These are phyloP conservation scores for Phoma sp. DNA, from an alignment of 2,329 filamentous ascomycete genomes.

Conservation along the genomic window DNA sequence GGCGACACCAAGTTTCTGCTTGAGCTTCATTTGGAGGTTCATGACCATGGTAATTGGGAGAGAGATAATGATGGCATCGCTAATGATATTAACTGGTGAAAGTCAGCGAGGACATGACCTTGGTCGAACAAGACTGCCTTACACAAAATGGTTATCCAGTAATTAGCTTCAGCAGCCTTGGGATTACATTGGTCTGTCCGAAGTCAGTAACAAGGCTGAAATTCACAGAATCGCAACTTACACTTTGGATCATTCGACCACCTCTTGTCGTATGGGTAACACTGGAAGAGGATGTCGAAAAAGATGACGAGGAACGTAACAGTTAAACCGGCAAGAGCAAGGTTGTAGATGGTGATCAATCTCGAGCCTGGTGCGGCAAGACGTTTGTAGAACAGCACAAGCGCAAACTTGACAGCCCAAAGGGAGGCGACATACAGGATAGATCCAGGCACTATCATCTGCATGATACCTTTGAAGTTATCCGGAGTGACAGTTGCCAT, in stretches of 20 bases:
- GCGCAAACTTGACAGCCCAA: constrained; percentile 52
- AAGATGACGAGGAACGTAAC: constrained; percentile 46
- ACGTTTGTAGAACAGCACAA: constrained; percentile 53
- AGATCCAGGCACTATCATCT: constrained; percentile 52
- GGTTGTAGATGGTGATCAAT: constrained; percentile 49
- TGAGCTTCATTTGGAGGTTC: constrained; percentile 30
- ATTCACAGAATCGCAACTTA: constrained; percentile 5
- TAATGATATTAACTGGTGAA: constrained; percentile 27
- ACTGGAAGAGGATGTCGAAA: constrained; percentile 51
- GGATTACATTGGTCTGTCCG: constrained; percentile 28
- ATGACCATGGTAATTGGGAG: constrained; percentile 33
- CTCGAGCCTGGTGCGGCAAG: constrained; percentile 47
- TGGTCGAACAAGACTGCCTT: neutral
- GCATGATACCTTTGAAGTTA: constrained; percentile 31
- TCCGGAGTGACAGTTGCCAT: constrained; percentile 23
- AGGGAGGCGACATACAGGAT: constrained; percentile 51
- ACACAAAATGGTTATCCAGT: constrained; percentile 33
- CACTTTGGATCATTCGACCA: constrained; percentile 31
- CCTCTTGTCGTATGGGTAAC: constrained; percentile 43
- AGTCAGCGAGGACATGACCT: neutral
- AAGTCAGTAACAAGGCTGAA: constrained; percentile 8
- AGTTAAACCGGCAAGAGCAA: constrained; percentile 40
- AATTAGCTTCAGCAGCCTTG: constrained; percentile 26
- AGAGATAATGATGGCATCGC: constrained; percentile 29
- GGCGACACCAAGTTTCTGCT: constrained; percentile 31